These are phyloP conservation scores for Leonotis leonurus DNA, from an alignment of 257 asterid genomes.

Conservation along the genomic window DNA sequence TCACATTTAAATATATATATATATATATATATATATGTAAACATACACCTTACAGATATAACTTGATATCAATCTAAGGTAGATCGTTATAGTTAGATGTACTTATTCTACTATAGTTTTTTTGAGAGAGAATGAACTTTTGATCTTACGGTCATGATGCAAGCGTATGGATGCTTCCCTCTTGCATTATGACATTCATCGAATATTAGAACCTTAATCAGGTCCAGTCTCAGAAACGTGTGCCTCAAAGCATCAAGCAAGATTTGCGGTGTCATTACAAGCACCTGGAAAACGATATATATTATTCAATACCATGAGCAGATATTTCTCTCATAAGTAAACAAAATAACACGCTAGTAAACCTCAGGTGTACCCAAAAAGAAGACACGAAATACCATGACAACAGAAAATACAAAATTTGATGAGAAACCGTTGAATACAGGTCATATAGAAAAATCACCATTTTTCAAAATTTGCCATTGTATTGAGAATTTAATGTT, in stretches of 20 bases:
- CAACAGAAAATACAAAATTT: neutral
- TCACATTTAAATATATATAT: neutral
- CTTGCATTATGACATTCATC: slow-evolving; percentile 89
- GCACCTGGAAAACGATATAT: slow-evolving; percentile 51
- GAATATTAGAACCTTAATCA: slow-evolving; percentile 63
- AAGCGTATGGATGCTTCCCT: slow-evolving; percentile 54
- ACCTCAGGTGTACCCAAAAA: neutral
- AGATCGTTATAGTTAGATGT: neutral
- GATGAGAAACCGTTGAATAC: neutral
- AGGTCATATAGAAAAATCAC: neutral
- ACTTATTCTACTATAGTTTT: neutral
- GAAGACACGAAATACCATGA: neutral
- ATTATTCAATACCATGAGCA: slow-evolving; percentile 4
- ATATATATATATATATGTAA: neutral
- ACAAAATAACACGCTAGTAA: neutral
- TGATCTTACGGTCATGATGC: slow-evolving; percentile 66
- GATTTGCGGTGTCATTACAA: slow-evolving; percentile 83
- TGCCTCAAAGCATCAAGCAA: slow-evolving; percentile 73
- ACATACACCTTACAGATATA: neutral
- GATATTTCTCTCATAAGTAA: neutral
- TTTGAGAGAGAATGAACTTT: neutral
- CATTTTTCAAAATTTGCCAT: neutral
- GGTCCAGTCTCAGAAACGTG: slow-evolving; percentile 39
- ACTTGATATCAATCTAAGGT: neutral
- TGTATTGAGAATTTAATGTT: no score